Conservation (phyloP, 1,139 yeast species). For the Magnusiomyces sp. region DNA sequence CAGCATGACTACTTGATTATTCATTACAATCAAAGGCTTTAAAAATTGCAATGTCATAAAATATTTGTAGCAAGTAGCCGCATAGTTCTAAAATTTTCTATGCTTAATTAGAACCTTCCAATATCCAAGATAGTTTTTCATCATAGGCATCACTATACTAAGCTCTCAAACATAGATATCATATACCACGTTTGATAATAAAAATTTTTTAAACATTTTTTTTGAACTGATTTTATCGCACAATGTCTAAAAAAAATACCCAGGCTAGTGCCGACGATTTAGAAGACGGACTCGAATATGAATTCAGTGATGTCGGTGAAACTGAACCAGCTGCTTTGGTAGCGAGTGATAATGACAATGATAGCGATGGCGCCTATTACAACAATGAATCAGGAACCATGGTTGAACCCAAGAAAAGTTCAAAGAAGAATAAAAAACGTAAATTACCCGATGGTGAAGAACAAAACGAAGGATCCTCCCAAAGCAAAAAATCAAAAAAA, state of each 20-base stretch:
- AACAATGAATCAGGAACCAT: neutral
- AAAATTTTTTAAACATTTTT: no score
- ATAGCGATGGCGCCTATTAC: constrained; percentile 19
- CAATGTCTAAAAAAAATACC: neutral
- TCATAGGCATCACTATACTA: no score
- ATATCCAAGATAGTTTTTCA: no score
- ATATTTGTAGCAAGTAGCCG: no score
- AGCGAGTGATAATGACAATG: constrained; percentile 31
- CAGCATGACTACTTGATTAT: no score
- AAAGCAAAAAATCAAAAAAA: constrained; percentile 20
- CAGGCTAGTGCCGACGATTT: constrained; percentile 44
- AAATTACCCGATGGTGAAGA: constrained; percentile 13
- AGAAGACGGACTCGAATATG: constrained; percentile 59
- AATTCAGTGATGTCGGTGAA: constrained; percentile 35
- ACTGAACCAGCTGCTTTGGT: constrained; percentile 23
- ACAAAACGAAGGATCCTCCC: constrained; percentile 8
- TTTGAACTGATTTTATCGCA: neutral
- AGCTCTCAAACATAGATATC: no score
- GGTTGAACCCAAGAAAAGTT: constrained; percentile 21
- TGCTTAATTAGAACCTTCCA: no score
- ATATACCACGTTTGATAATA: no score
- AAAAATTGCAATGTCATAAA: no score
- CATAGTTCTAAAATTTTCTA: no score
- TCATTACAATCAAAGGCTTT: no score
- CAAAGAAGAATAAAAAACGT: constrained; percentile 14